Evolutionary conservation across 2,329 filamentous ascomycete genomes (phyloP), one percentile per base, ranked within the genome.

Genomic region (Neopestalotiopsis clavispora): DNA sequence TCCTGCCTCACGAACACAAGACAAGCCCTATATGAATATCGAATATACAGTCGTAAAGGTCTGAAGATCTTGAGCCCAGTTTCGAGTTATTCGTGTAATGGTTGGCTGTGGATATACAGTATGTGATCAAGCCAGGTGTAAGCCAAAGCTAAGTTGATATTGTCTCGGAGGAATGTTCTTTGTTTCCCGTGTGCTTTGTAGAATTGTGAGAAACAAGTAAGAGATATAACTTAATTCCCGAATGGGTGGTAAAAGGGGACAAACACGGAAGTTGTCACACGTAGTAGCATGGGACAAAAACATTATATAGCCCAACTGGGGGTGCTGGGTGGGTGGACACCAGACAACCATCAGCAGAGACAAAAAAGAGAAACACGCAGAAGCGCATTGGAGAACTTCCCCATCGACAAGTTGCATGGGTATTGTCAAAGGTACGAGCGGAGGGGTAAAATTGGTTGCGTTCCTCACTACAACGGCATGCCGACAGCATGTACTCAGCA

Each of bases 401-500:
- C 65, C 65, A 67, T 67, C 14, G 30, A 4, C 13, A 23, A 42
- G 49, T 45, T 7, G 12, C 34, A 59, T 60, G 20, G 32, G 34
- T 23, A 20, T 60, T 59, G 38, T 20, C 28, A 38, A 60, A 67
- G 56, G 65, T 60, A 67, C 65, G 40, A 23, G 63, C 34, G 38
- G 65, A 45, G 52, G 65, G 52, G 52, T 60, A 20, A 45, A n/a
- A 60, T n/a, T 59, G 30, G 28, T 28, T 34, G 34, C 52, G 52
- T 60, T 59, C 38, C 32, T 60, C 30, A 23, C 52, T 52, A 42
- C 52, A 59, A 57, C 45, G 56, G 56, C 65, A 60, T 67, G 65
- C 65, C 42, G 30, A 38, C 65, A 38, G 56, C 52, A 67, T 40
- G 65, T 67, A 67, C 65, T 67, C 32, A 42, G 65, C 14, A 60